Conservation (phyloP, 1,139 yeast species). For the Candida tropicalis region DNA sequence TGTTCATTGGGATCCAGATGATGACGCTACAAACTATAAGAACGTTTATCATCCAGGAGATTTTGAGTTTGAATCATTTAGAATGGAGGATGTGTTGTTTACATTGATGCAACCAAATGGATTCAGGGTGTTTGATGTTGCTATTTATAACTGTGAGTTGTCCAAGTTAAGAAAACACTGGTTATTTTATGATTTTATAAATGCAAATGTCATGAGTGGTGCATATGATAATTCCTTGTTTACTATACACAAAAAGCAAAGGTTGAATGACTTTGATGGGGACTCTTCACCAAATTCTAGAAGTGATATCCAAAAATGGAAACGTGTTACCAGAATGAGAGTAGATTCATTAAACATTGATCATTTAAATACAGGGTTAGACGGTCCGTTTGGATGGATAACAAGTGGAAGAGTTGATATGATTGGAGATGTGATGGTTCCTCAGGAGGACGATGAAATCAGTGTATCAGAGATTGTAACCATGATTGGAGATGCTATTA, state of each 20-base stretch:
- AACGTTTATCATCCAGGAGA: conserved; percentile 82
- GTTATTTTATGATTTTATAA: conserved; percentile 84
- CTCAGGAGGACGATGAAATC: conserved; percentile 55
- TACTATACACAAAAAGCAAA: conserved; percentile 82
- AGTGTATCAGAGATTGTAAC: conserved; percentile 44
- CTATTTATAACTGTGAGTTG: conserved; percentile 82
- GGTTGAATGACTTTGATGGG: conserved; percentile 43
- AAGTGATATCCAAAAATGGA: conserved; percentile 37
- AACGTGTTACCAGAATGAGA: conserved; percentile 73
- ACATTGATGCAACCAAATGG: conserved; percentile 79
- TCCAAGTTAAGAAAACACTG: conserved; percentile 85
- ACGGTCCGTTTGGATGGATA: conserved; percentile 98
- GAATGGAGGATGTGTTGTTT: conserved; percentile 81
- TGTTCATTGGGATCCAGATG: conserved; percentile 79
- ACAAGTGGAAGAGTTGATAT: conserved; percentile 88
- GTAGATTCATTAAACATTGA: conserved; percentile 85
- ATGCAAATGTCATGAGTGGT: conserved; percentile 86
- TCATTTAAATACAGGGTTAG: conserved; percentile 85
- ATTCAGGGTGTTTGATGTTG: conserved; percentile 82
- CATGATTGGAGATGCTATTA: conserved; percentile 41
- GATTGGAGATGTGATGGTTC: conserved; percentile 86
- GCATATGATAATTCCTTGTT: conserved; percentile 91
- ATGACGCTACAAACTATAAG: conserved; percentile 80
- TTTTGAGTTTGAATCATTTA: conserved; percentile 84
- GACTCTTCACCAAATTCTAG: background rate